phyloP scores from a whole-genome alignment of 768 basidiomycete species.

The Mycena leptocephala region DNA sequence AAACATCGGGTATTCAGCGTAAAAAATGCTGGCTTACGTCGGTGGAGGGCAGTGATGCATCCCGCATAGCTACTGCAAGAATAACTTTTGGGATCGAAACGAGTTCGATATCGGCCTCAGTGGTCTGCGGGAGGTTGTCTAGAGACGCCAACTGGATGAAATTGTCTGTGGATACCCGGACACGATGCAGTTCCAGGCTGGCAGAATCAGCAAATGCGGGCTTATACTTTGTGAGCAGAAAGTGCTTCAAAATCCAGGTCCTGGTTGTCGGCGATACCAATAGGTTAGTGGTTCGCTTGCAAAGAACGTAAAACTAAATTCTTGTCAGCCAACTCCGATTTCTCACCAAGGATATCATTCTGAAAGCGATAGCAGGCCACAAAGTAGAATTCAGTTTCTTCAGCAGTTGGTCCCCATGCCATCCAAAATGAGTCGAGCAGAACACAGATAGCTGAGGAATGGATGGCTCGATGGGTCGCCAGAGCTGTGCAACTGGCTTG shows the following conservation, averaged over 20 bases:
- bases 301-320: background rate
- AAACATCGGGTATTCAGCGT: background rate
- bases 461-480: background rate
- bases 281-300: background rate
- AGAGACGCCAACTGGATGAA: background rate
- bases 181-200: background rate
- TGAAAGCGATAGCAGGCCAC: background rate
- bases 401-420: background rate
- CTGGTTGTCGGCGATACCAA: background rate
- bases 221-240: background rate
- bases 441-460: background rate
- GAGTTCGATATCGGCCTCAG: constrained; percentile 1
- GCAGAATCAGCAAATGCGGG: background rate
- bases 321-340: background rate
- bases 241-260: background rate
- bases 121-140: background rate
- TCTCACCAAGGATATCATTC: background rate
- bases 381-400: background rate
- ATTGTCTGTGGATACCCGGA: background rate
- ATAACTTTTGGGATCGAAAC: constrained; percentile 1
- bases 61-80: constrained; percentile 1
- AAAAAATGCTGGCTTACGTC: background rate
- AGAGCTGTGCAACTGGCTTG: background rate
- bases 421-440: background rate
- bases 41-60: background rate